A percentile compares a stretch with the other conserved stretches of the same genome.
Conservation (phyloP, 129 eudicot species). For the Pittosporum tobira region DNA sequence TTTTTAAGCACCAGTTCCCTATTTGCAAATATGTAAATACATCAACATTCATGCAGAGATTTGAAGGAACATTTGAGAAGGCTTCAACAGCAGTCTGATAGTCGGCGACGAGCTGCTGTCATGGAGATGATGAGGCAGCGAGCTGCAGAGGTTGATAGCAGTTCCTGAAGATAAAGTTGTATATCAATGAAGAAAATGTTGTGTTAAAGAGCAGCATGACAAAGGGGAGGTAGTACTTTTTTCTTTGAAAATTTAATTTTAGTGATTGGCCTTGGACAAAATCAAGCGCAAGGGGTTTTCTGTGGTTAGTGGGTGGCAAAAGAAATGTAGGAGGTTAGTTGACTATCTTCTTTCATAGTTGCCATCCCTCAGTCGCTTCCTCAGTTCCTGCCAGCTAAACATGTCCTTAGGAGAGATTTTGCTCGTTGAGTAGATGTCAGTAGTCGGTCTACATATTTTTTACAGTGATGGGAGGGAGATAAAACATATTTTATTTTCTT, state of each 20-base stretch:
- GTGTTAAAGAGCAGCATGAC: slow-evolving; percentile 9
- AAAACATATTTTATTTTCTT: too few relatives aligned
- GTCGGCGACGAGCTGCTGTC: slow-evolving; percentile 85
- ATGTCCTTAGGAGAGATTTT: background rate
- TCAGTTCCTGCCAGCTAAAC: background rate
- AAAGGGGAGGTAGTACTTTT: slow-evolving; percentile 13
- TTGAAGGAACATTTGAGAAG: slow-evolving; percentile 64
- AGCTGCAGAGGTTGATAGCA: slow-evolving; percentile 75
- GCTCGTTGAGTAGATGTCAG: background rate
- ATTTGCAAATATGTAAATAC: background rate
- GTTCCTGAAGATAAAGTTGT: slow-evolving; percentile 33
- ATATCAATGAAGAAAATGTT: slow-evolving; percentile 6
- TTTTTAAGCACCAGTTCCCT: background rate
- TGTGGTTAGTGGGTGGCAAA: background rate
- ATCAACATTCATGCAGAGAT: slow-evolving; percentile 40
- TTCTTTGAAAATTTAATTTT: too few relatives aligned
- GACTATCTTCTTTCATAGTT: background rate
- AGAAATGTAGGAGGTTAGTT: slow-evolving; percentile 2
- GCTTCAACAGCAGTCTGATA: slow-evolving; percentile 78
- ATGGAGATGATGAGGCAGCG: slow-evolving; percentile 98
- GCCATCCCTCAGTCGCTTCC: background rate
- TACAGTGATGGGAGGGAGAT: background rate
- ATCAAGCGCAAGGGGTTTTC: background rate
- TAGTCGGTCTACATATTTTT: background rate
- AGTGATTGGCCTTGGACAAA: slow-evolving; percentile 2